phyloP scores from a whole-genome alignment of 2,329 filamentous ascomycete species.

The Beauveria australis region DNA sequence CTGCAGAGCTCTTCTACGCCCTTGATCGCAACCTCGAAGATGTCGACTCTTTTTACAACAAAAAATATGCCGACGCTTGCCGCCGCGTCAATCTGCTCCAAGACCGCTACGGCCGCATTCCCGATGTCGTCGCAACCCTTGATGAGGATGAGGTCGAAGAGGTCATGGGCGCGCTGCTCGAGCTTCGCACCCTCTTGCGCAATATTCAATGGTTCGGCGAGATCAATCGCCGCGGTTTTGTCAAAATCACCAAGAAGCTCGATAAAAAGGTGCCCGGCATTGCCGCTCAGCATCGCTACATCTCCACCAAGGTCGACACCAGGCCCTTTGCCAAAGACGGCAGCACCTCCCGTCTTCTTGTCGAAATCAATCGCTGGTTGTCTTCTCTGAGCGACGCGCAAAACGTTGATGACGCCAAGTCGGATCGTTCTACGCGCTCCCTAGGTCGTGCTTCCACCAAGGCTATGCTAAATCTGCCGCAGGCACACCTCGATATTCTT shows the following conservation, averaged over 20 bases:
- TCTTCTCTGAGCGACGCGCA: slow-evolving; percentile 72
- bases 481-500: slow-evolving; percentile 59
- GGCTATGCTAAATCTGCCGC: slow-evolving; percentile 63
- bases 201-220: slow-evolving; percentile 98
- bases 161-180: slow-evolving; percentile 79
- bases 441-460: slow-evolving; percentile 70
- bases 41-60: slow-evolving; percentile 95
- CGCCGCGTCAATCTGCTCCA: slow-evolving; percentile 79
- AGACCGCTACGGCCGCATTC: slow-evolving; percentile 72
- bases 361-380: slow-evolving; percentile 83
- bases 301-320: slow-evolving; percentile 84
- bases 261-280: slow-evolving; percentile 84
- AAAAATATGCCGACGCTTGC: slow-evolving; percentile 78
- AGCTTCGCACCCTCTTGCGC: slow-evolving; percentile 76
- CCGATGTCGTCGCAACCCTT: slow-evolving; percentile 61
- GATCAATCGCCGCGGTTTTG: slow-evolving; percentile 88
- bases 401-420: slow-evolving; percentile 64
- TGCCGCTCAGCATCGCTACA: slow-evolving; percentile 73
- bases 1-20: slow-evolving; percentile 87
- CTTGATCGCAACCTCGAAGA: slow-evolving; percentile 96
- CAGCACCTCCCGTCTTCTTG: slow-evolving; percentile 38
- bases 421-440: slow-evolving; percentile 66
- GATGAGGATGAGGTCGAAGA: slow-evolving; percentile 89
- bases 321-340: slow-evolving; percentile 75
- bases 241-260: slow-evolving; percentile 98